A percentile compares a stretch with the other conserved stretches of the same genome.
Evolutionary conservation across 2,329 filamentous ascomycete genomes (phyloP).

Genomic region (Penicillium sp.): DNA sequence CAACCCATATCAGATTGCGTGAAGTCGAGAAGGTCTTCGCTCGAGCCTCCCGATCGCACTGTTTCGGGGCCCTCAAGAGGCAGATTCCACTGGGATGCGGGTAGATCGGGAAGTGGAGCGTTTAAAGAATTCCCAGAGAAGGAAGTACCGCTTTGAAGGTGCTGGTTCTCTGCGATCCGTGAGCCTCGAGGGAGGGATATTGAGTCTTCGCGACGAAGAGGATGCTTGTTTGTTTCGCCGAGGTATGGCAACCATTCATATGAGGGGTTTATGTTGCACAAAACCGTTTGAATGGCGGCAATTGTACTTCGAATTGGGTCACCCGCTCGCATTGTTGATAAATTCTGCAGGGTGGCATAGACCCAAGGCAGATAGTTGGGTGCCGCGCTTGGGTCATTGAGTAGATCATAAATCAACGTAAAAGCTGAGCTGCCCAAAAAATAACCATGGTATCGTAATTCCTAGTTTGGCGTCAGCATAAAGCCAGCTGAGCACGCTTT

Average conservation of each 20-base stretch:
- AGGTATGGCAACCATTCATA: conserved; percentile 31
- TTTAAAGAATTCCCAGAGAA: neutral
- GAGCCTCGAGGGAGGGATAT: neutral
- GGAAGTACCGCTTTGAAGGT: neutral
- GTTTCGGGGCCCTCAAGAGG: conserved; percentile 27
- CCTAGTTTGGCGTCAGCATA: conserved; percentile 29
- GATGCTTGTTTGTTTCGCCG: neutral
- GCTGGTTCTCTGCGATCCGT: neutral
- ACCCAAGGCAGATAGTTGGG: conserved; percentile 50
- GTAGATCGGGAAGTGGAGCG: conserved; percentile 13
- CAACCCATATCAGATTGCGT: conserved; percentile 44
- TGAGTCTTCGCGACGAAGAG: neutral
- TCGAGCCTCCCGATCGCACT: conserved; percentile 29
- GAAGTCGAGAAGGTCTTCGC: conserved; percentile 40
- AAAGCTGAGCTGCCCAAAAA: conserved; percentile 50
- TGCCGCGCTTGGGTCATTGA: conserved; percentile 44
- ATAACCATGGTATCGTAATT: conserved; percentile 51
- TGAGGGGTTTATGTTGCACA: conserved; percentile 35
- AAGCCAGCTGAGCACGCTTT: neutral
- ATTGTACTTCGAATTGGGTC: conserved; percentile 36
- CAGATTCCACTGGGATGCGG: conserved; percentile 27
- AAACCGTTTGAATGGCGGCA: conserved; percentile 36
- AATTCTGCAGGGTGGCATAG: conserved; percentile 41
- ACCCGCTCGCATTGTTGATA: conserved; percentile 41
- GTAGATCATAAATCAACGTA: conserved; percentile 48